Base-by-base conservation (phyloP, 2,329 filamentous ascomycete genomes). In the Cladophialophora chaetospira region DNA sequence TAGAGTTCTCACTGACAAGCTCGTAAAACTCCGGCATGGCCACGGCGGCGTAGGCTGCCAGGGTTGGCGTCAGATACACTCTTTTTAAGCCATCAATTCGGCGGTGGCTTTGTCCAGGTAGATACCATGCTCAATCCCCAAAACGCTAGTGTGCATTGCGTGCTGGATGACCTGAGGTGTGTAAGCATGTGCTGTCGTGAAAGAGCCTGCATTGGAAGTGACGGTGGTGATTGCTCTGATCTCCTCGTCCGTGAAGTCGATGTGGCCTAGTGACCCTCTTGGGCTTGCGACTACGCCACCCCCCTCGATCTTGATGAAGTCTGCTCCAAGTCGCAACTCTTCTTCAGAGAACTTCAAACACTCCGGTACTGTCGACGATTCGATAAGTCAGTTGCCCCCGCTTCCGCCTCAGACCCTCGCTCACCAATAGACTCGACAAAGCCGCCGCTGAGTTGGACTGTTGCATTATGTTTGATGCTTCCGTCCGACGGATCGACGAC, bases 291-390 rank as follows among this genome's bases (percentile, higher is more conserved):
- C 81, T 10, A 82, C 83, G 2, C 83, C 82, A 3, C 76, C 76
- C 0, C 74, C 75, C 82, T 85, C 84, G 60, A 86, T 82, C 68
- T 86, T 86, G 68, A 86, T 77, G 63, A 85, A 85, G 64, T 85
- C 81, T 0, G 81, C 79, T 1, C 83, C 83, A 5, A 71, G 73
- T 2, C 82, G 73, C 0, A 86, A 66, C 65, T 85, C 79, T 50
- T 84, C 82, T 3, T 83, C 73, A 0, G 79, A 75, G 10, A 72
- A 77, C 13, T 74, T 74, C 38, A 82, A 71, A 59, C 82, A 85
- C 45, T 80, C 79, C 0, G 79, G 72, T 1, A 83, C 80, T 80
- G 65, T 85, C 79, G 36, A 76, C 77, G 1, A 83, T 71, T 5
- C 75, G 69, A 1, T 77, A 78, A 1, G 79, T 64, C 4, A 70